Base-by-base conservation (phyloP, 192 early-diverging fungal species). In the Lunasporangiospora selenospora region DNA sequence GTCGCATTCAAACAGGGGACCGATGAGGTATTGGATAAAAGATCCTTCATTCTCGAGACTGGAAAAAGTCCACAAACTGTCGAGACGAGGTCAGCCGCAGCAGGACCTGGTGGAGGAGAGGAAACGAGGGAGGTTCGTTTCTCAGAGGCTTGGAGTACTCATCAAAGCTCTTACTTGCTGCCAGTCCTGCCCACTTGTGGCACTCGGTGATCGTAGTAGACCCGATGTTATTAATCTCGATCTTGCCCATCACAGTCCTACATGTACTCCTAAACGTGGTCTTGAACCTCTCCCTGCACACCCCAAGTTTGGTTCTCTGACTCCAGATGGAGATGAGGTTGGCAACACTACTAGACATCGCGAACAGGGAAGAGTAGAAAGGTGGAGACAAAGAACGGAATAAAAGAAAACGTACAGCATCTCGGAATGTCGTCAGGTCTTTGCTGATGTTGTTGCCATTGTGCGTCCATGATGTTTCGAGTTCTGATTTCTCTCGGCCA, bases 241-340 rank as follows among this genome's bases (percentile, higher is more conserved):
- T 49, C 58, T 59, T 59, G 44, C 56, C 56, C 58, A 59, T n/a
- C 58, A 59, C 58, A 59, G 58, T 59, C 58, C 58, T 37, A 49
- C 37, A 49, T 39, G 46, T 44, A 47, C 58, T 49, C 46, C 58
- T 47, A 50, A 50, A 60, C 37, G 47, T 50, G 58, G 47, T 40
- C 37, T 6, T 50, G 58, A 41, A 60, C 47, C 45, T 60, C 58
- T 60, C 36, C 58, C 36, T 60, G 47, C 38, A 60, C 8, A 38
- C 58, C 58, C 58, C 58, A 49, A 60, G 46, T 60, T 47, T 60
- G 58, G 58, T 41, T 60, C 58, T 60, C 58, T 29, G 58, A 60
- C 46, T 50, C 58, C 58, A 60, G 33, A 36, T 47, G 44, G 56
- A 60, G 36, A 60, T 60, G 47, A 60, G 50, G 47, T 60, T 60